Evolutionary conservation across 805 yeast species (phyloP), one percentile per base, ranked within the genome.

Genomic region (Saturnispora bothae): DNA sequence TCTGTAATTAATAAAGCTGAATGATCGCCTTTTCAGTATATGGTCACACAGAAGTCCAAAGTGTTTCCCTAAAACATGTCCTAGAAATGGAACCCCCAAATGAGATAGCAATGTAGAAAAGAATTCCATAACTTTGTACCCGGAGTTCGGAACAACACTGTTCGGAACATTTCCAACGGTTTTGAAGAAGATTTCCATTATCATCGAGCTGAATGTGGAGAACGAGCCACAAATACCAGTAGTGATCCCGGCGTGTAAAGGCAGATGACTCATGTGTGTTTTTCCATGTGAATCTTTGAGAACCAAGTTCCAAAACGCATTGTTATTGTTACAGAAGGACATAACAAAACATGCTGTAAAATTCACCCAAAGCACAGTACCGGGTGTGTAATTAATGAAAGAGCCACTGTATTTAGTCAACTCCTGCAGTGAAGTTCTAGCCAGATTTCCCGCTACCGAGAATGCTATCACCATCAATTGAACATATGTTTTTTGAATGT

Each of bases 141-240:
- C 95, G 6, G 72, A 61, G 43, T 75, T 80, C 1, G 83, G 83
- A 26, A 59, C 48, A 43, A 33, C 43, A 14, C 23, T 34, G 3
- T 41, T 47, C 15, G 48, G 43, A 4, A 65, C 54, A 10, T 51
- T 33, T 48, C 73, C 65, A 1, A 76, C 64, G 5, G 79, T 60
- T 40, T 60, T 58, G 17, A 63, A 51, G 47, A 78, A 76, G 2
- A 71, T 54, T 44, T 78, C 83, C 5, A 73, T 49, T 2, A 80
- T 61, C 42, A 78, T 59, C 0, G 85, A 63, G 3, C 94, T 78
- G 48, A 83, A 83, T 1, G 95, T 80, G 1, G 95, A 81, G 29
- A 79, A 62, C 0, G 85, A 66, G 0, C 96, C 96, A 57, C 95
- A 84, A 50, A 74, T 77, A 0, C 95, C 96, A 0, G 86, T 74